Evolutionary conservation across 2,329 filamentous ascomycete genomes (phyloP), one percentile per base, ranked within the genome.

Genomic region (Diaporthe longicolla): DNA sequence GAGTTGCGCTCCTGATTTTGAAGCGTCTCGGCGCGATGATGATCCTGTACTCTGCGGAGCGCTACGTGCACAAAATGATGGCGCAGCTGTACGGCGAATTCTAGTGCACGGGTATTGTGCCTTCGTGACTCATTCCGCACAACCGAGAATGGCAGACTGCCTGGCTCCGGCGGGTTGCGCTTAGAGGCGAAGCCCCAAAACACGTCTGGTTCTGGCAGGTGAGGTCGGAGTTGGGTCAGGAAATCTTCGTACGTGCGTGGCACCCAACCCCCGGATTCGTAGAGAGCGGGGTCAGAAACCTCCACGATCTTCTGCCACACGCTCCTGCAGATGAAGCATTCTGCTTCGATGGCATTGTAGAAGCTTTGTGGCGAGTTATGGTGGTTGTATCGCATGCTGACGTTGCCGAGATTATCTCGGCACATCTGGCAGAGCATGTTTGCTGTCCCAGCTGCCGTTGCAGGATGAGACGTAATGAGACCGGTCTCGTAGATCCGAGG

Each of bases 401-500:
- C 52, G 26, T 32, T 55, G 26, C 26, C 52, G 52, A 55, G 15
- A 55, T 55, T 55, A 24, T 55, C 52, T 55, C 26, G 52, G 29
- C 52, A 55, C 52, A 55, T 55, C 29, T 26, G 52, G 29, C 52
- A 55, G 24, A 55, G 52, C 52, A 55, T 55, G 52, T 32, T 21
- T 55, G 52, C 24, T 0, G 52, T 32, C 19, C 4, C 7, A 32
- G 29, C 29, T 32, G 29, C 29, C 29, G 29, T 32, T 32, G 29
- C 29, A 32, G 29, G 29, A 7, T 32, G 29, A 32, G 29, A 6
- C 29, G 29, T 32, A 6, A 32, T 32, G 29, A 32, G 29, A 32
- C 29, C 29, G 29, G 29, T 32, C 4, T 32, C 4, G 29, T 32
- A 6, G 29, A 32, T 6, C 7, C 29, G 5, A 32, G 29, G 29